These are phyloP conservation scores for Pueraria montana DNA, from an alignment of 306 rosid genomes.

Conservation along the genomic window DNA sequence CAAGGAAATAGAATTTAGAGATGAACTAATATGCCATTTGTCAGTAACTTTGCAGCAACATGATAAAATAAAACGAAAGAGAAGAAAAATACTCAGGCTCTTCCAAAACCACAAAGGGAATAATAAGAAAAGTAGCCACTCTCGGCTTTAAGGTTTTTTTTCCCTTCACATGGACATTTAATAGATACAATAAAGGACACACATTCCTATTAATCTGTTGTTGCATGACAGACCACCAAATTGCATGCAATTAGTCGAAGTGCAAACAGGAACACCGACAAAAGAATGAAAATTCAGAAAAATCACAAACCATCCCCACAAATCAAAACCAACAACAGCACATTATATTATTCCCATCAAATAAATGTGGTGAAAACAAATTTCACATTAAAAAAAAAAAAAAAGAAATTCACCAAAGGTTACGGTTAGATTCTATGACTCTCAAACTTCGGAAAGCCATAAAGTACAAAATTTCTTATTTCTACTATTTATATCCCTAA, in stretches of 20 bases:
- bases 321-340: conserved; percentile 15
- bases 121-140: not conserved
- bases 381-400: not conserved
- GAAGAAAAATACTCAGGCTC: not conserved
- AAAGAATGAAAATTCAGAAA: conserved; percentile 36
- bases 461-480: not conserved
- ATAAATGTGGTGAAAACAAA: not conserved
- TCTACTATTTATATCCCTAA: not conserved
- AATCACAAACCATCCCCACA: conserved; percentile 5
- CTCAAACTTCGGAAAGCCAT: not conserved
- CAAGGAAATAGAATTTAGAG: not conserved
- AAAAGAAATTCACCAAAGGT: conserved; percentile 8
- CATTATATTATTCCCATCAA: conserved; percentile 1
- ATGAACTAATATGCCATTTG: not conserved
- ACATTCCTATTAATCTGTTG: not conserved
- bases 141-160: not conserved
- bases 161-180: not conserved
- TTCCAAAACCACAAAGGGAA: not conserved
- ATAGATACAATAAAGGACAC: not conserved
- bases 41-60: not conserved
- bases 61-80: not conserved
- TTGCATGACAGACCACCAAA: conserved; percentile 32
- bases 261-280: not conserved
- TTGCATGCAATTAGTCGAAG: not conserved
- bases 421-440: not conserved